Evolutionary conservation across 2,329 filamentous ascomycete genomes (phyloP).

Genomic region (Nemania sp.): DNA sequence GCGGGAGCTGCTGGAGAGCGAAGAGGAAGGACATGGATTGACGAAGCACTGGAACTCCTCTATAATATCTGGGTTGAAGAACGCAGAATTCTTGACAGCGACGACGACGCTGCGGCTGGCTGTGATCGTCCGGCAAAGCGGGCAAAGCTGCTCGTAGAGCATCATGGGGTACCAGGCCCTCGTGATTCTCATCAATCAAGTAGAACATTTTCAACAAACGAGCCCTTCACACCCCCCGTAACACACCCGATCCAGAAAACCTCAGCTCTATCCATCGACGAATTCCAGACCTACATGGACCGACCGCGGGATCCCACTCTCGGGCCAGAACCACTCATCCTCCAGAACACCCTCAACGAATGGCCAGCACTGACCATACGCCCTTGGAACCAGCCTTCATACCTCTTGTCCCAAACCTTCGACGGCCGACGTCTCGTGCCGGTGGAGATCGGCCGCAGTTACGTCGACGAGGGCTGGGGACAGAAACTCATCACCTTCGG

Average conservation of each 20-base stretch:
- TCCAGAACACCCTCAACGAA: slow-evolving; percentile 63
- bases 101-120: background rate
- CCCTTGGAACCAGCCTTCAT: slow-evolving; percentile 73
- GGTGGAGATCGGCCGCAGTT: slow-evolving; percentile 82
- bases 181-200: background rate
- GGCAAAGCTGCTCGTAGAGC: slow-evolving; percentile 14
- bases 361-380: slow-evolving; percentile 77
- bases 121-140: slow-evolving; percentile 26
- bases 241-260: slow-evolving; percentile 46
- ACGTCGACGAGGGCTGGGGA: slow-evolving; percentile 82
- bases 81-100: background rate
- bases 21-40: slow-evolving; percentile 56
- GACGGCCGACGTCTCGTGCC: slow-evolving; percentile 79
- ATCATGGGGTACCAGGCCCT: background rate
- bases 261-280: slow-evolving; percentile 54
- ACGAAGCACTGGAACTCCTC: slow-evolving; percentile 53
- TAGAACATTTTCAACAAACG: slow-evolving; percentile 39
- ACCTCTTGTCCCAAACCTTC: slow-evolving; percentile 75
- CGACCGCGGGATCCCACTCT: slow-evolving; percentile 41
- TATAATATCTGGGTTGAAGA: slow-evolving; percentile 17
- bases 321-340: slow-evolving; percentile 65
- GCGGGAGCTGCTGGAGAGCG: slow-evolving; percentile 62
- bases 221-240: slow-evolving; percentile 49
- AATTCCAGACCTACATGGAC: slow-evolving; percentile 65
- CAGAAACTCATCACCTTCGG: slow-evolving; percentile 78